Evolutionary conservation across 495 filamentous ascomycete genomes (phyloP).

Genomic region (Cercophora newfieldiana): DNA sequence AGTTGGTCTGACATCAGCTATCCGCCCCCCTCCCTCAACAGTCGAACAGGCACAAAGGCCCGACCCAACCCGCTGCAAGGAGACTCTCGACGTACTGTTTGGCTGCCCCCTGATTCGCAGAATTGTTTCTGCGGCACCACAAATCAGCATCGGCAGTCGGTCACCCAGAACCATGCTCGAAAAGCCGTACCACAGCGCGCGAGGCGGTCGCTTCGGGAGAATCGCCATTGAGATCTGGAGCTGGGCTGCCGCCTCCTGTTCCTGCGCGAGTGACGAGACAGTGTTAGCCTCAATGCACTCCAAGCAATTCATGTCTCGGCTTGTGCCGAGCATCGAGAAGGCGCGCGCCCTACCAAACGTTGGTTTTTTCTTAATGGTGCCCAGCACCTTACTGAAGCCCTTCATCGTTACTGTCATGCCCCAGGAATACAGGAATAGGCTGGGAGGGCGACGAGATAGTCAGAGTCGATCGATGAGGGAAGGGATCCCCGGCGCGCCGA

Average conservation of each 20-base stretch:
- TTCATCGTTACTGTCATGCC: conserved; percentile 42
- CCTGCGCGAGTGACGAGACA: conserved; percentile 11
- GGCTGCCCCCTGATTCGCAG: conserved; percentile 71
- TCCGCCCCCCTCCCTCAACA: not conserved
- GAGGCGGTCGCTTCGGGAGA: conserved; percentile 59
- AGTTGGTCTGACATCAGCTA: not conserved
- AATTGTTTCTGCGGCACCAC: conserved; percentile 54
- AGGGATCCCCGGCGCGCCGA: not conserved
- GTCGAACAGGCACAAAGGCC: not conserved
- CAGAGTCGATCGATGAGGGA: not conserved
- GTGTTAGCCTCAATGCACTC: not conserved
- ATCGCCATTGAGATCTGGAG: conserved; percentile 40
- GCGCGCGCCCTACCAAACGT: conserved; percentile 34
- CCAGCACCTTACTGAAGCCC: conserved; percentile 55
- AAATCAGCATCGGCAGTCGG: conserved; percentile 15
- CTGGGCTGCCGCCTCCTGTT: conserved; percentile 21
- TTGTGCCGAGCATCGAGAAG: not conserved
- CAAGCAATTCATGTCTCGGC: not conserved
- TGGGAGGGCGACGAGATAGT: not conserved
- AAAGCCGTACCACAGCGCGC: conserved; percentile 50
- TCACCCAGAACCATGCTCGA: not conserved
- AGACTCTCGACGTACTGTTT: conserved; percentile 50
- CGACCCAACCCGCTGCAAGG: not conserved
- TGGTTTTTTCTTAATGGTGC: conserved; percentile 49
- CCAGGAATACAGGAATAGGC: too few relatives aligned